phyloP scores from a whole-genome alignment of 352 stramenopile species.

The Thraustochytrium sp. region DNA sequence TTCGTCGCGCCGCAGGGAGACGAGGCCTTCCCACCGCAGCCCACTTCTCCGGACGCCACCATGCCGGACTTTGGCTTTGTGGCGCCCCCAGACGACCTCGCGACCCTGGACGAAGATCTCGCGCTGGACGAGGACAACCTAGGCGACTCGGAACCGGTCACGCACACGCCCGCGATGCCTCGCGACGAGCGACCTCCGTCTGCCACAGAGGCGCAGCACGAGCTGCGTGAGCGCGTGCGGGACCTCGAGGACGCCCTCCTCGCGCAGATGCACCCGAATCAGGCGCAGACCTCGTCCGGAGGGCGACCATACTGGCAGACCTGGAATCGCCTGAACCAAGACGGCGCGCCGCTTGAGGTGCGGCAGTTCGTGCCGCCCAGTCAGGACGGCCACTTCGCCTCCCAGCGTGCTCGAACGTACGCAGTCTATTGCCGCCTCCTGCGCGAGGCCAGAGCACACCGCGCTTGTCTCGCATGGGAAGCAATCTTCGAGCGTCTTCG shows the following conservation, averaged over 20 bases:
- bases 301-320: neutral
- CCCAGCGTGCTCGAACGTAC: neutral
- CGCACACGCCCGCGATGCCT: too few relatives aligned
- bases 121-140: too few relatives aligned
- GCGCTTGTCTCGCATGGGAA: neutral
- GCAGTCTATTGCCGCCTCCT: neutral
- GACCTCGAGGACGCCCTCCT: neutral
- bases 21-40: too few relatives aligned
- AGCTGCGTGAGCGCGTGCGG: neutral
- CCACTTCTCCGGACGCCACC: too few relatives aligned
- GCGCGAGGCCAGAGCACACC: neutral
- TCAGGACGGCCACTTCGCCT: neutral
- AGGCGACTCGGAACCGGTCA: too few relatives aligned
- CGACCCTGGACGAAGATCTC: too few relatives aligned
- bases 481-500: neutral
- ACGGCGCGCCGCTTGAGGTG: neutral
- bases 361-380: neutral
- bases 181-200: too few relatives aligned
- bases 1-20: too few relatives aligned
- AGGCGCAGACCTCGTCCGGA: too few relatives aligned
- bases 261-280: neutral
- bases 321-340: neutral
- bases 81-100: too few relatives aligned
- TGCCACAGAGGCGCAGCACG: neutral
- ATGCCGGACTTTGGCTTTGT: too few relatives aligned